Evolutionary conservation across 176 grass and related monocot species (phyloP).

Genomic region (Zoysia pacifica): DNA sequence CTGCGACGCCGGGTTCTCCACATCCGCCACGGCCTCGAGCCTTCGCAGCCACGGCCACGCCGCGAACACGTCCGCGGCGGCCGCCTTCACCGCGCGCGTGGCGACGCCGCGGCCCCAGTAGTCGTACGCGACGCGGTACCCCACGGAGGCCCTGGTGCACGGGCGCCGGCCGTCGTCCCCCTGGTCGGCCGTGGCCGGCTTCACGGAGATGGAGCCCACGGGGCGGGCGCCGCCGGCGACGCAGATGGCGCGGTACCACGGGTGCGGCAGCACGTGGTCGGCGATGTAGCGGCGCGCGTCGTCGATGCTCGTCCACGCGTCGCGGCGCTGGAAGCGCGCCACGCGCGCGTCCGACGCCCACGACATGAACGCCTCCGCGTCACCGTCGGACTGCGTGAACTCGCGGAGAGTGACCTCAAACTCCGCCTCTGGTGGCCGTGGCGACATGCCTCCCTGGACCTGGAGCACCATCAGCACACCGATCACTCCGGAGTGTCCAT

Average conservation of each 20-base stretch:
- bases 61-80: slow-evolving; percentile 35
- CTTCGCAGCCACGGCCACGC: slow-evolving; percentile 51
- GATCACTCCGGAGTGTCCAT: not conserved
- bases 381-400: slow-evolving; percentile 51
- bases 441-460: not conserved
- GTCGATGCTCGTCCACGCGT: slow-evolving; percentile 35
- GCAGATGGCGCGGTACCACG: slow-evolving; percentile 80
- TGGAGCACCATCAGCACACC: not conserved
- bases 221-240: not conserved
- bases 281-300: slow-evolving; percentile 66
- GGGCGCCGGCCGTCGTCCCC: slow-evolving; percentile 7
- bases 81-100: slow-evolving; percentile 43
- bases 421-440: not conserved
- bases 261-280: slow-evolving; percentile 65
- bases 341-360: slow-evolving; percentile 72
- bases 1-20: slow-evolving; percentile 76
- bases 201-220: slow-evolving; percentile 69
- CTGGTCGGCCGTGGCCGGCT: slow-evolving; percentile 13
- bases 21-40: slow-evolving; percentile 70
- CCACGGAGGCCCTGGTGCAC: slow-evolving; percentile 57
- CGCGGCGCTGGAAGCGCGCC: slow-evolving; percentile 68
- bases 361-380: slow-evolving; percentile 57
- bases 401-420: slow-evolving; percentile 53
- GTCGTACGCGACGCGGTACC: slow-evolving; percentile 61
- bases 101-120: slow-evolving; percentile 69